Base-by-base conservation (phyloP, 352 stramenopile genomes). In the Globisporangium yorkense region DNA sequence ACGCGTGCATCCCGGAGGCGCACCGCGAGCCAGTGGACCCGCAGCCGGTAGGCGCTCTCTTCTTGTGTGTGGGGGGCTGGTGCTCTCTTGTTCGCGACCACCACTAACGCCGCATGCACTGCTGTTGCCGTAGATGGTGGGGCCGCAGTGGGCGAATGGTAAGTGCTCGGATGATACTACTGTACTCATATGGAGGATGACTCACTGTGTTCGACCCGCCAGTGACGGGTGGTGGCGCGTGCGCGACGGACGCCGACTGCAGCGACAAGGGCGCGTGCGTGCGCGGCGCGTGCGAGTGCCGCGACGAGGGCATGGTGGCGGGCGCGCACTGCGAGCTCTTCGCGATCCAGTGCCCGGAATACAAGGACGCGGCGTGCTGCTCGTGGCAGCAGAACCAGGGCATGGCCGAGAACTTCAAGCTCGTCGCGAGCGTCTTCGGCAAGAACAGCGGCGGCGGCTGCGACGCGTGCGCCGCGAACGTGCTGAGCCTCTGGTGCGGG, bases 341-440 rank as follows among this genome's bases (percentile, higher is more conserved):
- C 48, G 59, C 72, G 49, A 85, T 94, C 59, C 84, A 96, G 57
- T 96, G 88, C 56, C 88, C 88, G n/a, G 80, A 87, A 43, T 96
- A 95, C 69, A 74, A 74, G 41, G 69, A 80, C 53, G 57, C 66
- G 0, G 83, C 85, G 5, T 96, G 88, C 65, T 96, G 88, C 66
- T 89, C 84, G 51, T 96, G 88, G 88, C 84, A 96, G 65, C 88
- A 96, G 70, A 96, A 96, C 62, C 83, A 91, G 51, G 84, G 72
- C 1, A 75, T 96, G 63, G 88, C 85, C 33, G 72, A 93, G 62
- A 96, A 96, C 63, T 94, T 94, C 57, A 83, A 88, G 70, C 63
- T 94, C 12, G 33, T 94, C 16, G 73, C 76, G 43, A 77, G 59
- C 27, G 69, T 90, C 27, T 94, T 94, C 64, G 81, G 74, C 24